phyloP scores from a whole-genome alignment of 2,329 filamentous ascomycete species.

The Ustulina deusta region DNA sequence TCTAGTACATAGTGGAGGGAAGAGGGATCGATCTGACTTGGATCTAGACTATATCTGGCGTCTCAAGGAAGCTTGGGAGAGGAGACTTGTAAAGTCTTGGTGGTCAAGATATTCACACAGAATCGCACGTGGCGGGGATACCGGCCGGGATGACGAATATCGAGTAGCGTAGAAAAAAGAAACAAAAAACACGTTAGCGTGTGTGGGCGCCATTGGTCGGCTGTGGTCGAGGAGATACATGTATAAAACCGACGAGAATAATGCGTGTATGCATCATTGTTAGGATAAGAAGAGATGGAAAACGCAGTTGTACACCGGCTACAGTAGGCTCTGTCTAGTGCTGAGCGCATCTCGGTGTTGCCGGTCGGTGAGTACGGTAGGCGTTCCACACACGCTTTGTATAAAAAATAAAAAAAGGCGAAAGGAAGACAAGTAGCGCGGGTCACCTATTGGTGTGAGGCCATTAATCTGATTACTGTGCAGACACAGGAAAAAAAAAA shows the following conservation, averaged over 20 bases:
- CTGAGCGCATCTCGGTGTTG: conserved; percentile 29
- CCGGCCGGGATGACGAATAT: neutral
- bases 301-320: neutral
- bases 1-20: conserved; percentile 6
- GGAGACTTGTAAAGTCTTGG: neutral
- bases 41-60: conserved; percentile 19
- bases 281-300: neutral
- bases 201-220: neutral
- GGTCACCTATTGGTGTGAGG: conserved; percentile 25
- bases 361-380: conserved; percentile 16
- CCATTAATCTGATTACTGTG: conserved; percentile 36
- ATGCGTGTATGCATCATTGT: neutral
- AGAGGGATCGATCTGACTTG: conserved; percentile 20
- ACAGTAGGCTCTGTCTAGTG: conserved; percentile 11
- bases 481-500: conserved; percentile 22
- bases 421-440: conserved; percentile 15
- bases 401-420: neutral
- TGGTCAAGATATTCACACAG: conserved; percentile 6
- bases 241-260: neutral
- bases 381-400: neutral
- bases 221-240: neutral
- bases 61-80: conserved; percentile 6
- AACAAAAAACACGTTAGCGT: neutral
- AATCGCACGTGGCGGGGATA: neutral
- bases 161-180: no score